Evolutionary conservation across 805 yeast species (phyloP).

Genomic region (Cyberlindnera maritima): DNA sequence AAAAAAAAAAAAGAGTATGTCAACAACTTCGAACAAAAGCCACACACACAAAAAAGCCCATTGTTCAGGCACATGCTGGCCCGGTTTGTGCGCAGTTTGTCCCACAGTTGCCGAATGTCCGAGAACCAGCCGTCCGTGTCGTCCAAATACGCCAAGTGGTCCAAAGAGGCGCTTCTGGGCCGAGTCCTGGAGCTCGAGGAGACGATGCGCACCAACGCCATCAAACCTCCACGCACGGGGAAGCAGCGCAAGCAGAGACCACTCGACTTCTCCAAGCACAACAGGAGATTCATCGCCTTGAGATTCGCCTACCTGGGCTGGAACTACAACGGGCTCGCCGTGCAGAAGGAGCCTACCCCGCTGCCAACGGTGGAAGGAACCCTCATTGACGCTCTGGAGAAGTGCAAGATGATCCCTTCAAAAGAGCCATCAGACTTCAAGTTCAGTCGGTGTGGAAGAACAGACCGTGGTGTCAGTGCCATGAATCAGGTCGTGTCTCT

Average conservation of each 20-base stretch:
- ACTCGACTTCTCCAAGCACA: slow-evolving; percentile 65
- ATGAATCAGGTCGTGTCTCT: slow-evolving; percentile 91
- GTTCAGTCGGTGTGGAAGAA: slow-evolving; percentile 91
- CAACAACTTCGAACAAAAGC: neutral
- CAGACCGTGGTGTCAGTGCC: slow-evolving; percentile 97
- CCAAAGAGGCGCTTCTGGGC: slow-evolving; percentile 59
- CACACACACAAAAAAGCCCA: neutral
- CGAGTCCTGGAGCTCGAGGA: slow-evolving; percentile 56
- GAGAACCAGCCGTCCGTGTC: neutral
- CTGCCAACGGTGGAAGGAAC: slow-evolving; percentile 84
- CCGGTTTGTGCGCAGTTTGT: slow-evolving; percentile 1
- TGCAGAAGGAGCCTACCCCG: slow-evolving; percentile 72
- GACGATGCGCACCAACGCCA: slow-evolving; percentile 8
- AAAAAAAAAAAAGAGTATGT: neutral
- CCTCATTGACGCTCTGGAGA: slow-evolving; percentile 67
- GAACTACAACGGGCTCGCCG: slow-evolving; percentile 89
- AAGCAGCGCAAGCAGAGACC: slow-evolving; percentile 28
- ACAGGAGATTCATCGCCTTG: slow-evolving; percentile 71
- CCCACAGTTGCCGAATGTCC: slow-evolving; percentile 8
- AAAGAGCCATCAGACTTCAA: slow-evolving; percentile 59
- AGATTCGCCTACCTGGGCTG: slow-evolving; percentile 89
- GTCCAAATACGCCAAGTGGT: slow-evolving; percentile 54
- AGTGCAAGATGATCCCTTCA: slow-evolving; percentile 61
- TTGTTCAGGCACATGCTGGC: neutral
- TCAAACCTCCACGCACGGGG: slow-evolving; percentile 6